Evolutionary conservation across 169 alveolate species (phyloP), one percentile per base, ranked within the genome.

Genomic region (Plasmodium sp.): DNA sequence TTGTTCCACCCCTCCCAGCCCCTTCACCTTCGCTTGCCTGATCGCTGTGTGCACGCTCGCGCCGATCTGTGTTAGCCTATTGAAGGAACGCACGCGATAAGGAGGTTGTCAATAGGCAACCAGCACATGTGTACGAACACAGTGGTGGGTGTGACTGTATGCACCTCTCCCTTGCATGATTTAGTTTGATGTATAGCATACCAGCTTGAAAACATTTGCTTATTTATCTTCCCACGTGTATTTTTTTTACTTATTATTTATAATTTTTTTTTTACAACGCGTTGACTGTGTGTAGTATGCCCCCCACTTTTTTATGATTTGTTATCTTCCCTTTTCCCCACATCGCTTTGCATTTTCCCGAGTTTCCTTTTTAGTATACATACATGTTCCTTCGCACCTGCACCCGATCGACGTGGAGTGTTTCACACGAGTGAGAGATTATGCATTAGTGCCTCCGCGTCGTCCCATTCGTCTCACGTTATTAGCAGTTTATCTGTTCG

Each of bases 391-490:
- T 62, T 18, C 5, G 34, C 36, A n/a, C 75, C 16, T 62, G 1
- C 75, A 16, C 34, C 16, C 75, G 34, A 62, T 3, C 14, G 34
- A 62, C 75, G 75, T 62, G 36, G 36, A 62, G 34, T n/a, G 6
- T 62, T n/a, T 62, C 75, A 18, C 75, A 62, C 75, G 75, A 62
- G 36, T 62, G 75, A 62, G 75, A 62, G 75, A 27, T 62, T n/a
- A 4, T n/a, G 34, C 34, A 62, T 62, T n/a, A 62, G 4, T 62
- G 75, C 75, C 75, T 62, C 27, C n/a, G 56, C 56, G 56, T 45
- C 56, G 56, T 45, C 56, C 56, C 16, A 45, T 45, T 6, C 56
- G 56, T 45, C 10, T 45, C 56, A 45, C 56, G 3, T 45, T 6
- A 45, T 22, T 22, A 22, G 56, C 56, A 45, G n/a, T 45, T 5